Evolutionary conservation across 78 protist species (phyloP), one percentile per base, ranked within the genome.

Genomic region (Creolimax fragrantissima): DNA sequence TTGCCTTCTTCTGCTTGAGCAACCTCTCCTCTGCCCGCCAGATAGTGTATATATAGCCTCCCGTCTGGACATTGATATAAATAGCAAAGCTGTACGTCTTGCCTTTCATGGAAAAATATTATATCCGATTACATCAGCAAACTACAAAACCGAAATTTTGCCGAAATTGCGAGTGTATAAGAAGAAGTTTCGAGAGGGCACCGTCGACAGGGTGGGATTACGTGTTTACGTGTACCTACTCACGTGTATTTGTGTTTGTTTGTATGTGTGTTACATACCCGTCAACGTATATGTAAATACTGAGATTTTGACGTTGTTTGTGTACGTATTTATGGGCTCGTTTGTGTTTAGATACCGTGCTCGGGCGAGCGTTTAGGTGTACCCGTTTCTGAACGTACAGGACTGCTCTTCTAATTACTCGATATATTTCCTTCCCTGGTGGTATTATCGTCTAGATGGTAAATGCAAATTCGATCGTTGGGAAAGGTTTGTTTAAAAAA

Each of bases 31-130:
- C 24, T 89, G 93, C 88, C 95, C 96, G 5, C 81, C 42, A 2
- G 85, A 91, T 36, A 58, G 95, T 36, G 2, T 91, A 7, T 43
- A 95, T 3, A 97, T 97, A 45, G 98, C 97, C 5, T 96, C 98
- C 24, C 93, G 94, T 35, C 89, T 97, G 36, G 98, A 97, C 85
- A 45, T 67, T 5, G 94, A 91, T 41, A 2, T 91, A 37, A 47
- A 93, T 83, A 0, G 91, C 0, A 90, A 93, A 35, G 39, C 85
- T 3, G 97, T 97, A 92, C 91, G 98, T 37, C 89, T 97, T 17
- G 97, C 97, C 2, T 96, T 97, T 32, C 85, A 81, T 67, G 98
- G 98, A 6, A 42, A 66, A 3, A 3, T 43, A 88, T 36, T 3
- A 89, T 45, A 17, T 41, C 17, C 35, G 83, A 42, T 39, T 45